Percentiles rank a stretch among this genome's conserved stretches.
Conservation (phyloP, 2,329 filamentous ascomycete species). For the Ophiocordyceps sinensis region DNA sequence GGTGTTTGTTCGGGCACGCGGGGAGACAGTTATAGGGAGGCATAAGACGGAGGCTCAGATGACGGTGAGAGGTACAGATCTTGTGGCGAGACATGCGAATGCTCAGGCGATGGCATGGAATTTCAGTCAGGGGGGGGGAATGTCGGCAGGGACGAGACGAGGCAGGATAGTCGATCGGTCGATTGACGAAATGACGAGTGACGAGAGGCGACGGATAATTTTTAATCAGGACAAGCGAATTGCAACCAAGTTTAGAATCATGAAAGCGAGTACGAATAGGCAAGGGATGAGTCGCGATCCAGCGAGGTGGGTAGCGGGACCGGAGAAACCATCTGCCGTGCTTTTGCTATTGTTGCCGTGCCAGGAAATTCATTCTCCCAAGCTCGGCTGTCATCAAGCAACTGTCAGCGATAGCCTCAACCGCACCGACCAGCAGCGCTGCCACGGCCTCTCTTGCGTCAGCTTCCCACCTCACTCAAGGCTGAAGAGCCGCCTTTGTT, state of each 20-base stretch:
- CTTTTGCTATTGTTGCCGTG: conserved; percentile 2
- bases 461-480: not conserved
- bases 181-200: too few relatives aligned
- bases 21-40: not conserved
- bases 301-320: not conserved
- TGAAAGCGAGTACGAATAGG: too few relatives aligned
- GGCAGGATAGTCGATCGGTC: too few relatives aligned
- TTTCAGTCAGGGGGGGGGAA: too few relatives aligned
- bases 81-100: not conserved
- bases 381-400: not conserved
- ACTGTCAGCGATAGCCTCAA: not conserved
- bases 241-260: too few relatives aligned
- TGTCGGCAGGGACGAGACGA: too few relatives aligned
- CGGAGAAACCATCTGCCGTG: not conserved
- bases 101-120: too few relatives aligned
- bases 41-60: too few relatives aligned
- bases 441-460: not conserved
- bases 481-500: not conserved
- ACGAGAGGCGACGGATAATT: too few relatives aligned
- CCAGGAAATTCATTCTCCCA: conserved; percentile 2
- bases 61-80: not conserved
- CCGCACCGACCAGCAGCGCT: not conserved
- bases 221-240: too few relatives aligned
- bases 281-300: too few relatives aligned
- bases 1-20: not conserved